Base-by-base conservation (phyloP, 257 asterid species). In the Hygrophila difformis region DNA sequence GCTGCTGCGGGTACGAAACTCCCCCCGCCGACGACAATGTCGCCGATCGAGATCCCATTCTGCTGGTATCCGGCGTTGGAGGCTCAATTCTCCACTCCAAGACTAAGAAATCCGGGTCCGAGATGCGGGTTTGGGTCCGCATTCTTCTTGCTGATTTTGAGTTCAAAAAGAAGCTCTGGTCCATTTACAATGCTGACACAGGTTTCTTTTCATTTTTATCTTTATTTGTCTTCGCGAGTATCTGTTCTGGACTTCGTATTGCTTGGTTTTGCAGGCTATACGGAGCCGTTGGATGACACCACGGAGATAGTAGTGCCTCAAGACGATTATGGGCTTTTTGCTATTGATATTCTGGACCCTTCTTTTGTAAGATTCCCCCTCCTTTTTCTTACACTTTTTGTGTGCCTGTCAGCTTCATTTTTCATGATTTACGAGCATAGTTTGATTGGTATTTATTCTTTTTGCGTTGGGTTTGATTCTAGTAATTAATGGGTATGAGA, bases 331-430 rank as follows among this genome's bases (percentile, higher is more conserved):
- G 98, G 98, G 38, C 85, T 89, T 20, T 89, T 79, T 61, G 96
- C 98, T 43, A 85, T 89, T 71, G 96, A 85, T 66, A 74, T 89
- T 62, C 68, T 89, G 78, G 98, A 89, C 69, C 98, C 98, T 71
- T 79, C 98, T 34, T 9, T 61, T 3, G 98, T 82, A 65, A 66
- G 87, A 42, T 16, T 49, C 56, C 56, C 24, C 29, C 47, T 37
- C 24, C 10, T 3, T 17, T 36, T 35, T 40, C 9, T 5, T 26
- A 26, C 24, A 41, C 12, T 55, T 28, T 35, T 34, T 6, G n/a
- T n/a, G n/a, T n/a, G n/a, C n/a, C n/a, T n/a, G n/a, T n/a, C 12
- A 17, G n/a, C 34, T 43, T 2, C 17, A 23, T 34, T 21, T 1
- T 12, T 0, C n/a, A 2, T 10, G 6, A 16, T 18, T 24, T 45